phyloP scores from a whole-genome alignment of 257 asterid genomes.

The Penstemon newberryi region DNA sequence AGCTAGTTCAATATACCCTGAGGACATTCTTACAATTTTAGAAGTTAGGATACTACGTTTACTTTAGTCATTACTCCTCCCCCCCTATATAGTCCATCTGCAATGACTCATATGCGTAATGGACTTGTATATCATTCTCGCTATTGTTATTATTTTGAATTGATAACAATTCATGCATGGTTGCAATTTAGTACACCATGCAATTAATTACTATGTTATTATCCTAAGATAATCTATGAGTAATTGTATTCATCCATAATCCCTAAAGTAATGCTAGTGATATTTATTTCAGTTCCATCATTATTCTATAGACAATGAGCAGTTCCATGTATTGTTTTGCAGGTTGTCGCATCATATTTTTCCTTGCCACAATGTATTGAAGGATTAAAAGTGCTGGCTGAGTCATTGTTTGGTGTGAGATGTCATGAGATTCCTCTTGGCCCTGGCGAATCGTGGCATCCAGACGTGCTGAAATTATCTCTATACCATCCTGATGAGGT shows the following conservation, averaged over 20 bases:
- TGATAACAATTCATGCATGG: not conserved
- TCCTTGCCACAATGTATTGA: conserved; percentile 76
- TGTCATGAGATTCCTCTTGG: conserved; percentile 60
- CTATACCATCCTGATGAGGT: conserved; percentile 92
- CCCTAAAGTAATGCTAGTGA: not conserved
- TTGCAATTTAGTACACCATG: not conserved
- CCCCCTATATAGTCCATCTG: conserved; percentile 7
- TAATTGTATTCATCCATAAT: conserved; percentile 3
- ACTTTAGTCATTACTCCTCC: not conserved
- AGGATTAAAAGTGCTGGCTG: conserved; percentile 79
- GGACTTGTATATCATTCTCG: conserved; percentile 5
- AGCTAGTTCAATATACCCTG: conserved; percentile 15
- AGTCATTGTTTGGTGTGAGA: conserved; percentile 82
- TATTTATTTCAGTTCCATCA: conserved; percentile 7
- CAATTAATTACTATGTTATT: not conserved
- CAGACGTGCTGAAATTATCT: conserved; percentile 84
- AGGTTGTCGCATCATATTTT: conserved; percentile 80
- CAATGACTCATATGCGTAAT: not conserved
- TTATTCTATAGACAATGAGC: conserved; percentile 22
- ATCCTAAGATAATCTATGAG: not conserved
- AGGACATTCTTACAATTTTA: not conserved
- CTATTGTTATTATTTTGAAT: not conserved
- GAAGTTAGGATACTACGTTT: conserved; percentile 9
- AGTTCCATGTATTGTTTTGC: conserved; percentile 25
- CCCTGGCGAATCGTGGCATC: conserved; percentile 99